These are phyloP conservation scores for Microstegium vimineum DNA, from an alignment of 176 grass and related monocot species.

Conservation along the genomic window DNA sequence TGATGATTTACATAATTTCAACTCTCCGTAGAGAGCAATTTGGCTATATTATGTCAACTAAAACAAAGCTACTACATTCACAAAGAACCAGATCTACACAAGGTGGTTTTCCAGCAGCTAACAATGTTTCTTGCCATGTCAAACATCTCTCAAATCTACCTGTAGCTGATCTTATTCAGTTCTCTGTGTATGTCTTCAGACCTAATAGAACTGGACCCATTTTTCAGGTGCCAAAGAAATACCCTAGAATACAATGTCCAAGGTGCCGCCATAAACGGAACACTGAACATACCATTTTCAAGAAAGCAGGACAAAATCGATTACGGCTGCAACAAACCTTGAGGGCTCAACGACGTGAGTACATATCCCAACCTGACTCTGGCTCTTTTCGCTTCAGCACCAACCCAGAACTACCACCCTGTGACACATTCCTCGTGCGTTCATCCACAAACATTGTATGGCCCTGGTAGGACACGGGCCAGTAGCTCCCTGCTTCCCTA, in stretches of 20 bases:
- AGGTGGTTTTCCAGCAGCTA: slow-evolving; percentile 20
- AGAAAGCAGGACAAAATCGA: slow-evolving; percentile 23
- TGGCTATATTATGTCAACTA: slow-evolving; percentile 31
- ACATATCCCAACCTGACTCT: slow-evolving; percentile 59
- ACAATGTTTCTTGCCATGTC: slow-evolving; percentile 27
- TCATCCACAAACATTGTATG: slow-evolving; percentile 51
- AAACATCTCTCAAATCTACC: slow-evolving; percentile 38
- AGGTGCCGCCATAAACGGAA: slow-evolving; percentile 10
- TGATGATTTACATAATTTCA: slow-evolving; percentile 44
- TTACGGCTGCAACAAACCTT: slow-evolving; percentile 23
- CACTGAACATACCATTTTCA: slow-evolving; percentile 11
- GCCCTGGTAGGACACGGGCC: slow-evolving; percentile 38
- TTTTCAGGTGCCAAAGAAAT: slow-evolving; percentile 42
- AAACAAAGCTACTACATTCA: slow-evolving; percentile 28
- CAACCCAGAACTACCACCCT: slow-evolving; percentile 33
- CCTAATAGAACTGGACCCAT: slow-evolving; percentile 41
- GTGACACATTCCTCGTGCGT: slow-evolving; percentile 30
- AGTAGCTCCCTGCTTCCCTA: slow-evolving; percentile 35
- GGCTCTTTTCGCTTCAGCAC: slow-evolving; percentile 62
- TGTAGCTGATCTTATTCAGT: slow-evolving; percentile 42
- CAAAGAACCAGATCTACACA: slow-evolving; percentile 53
- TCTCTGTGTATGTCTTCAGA: slow-evolving; percentile 30
- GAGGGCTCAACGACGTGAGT: slow-evolving; percentile 24
- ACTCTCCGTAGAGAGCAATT: slow-evolving; percentile 14
- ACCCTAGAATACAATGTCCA: slow-evolving; percentile 29